These are phyloP conservation scores for Sesbania bispinosa DNA, from an alignment of 306 rosid genomes.

Conservation along the genomic window DNA sequence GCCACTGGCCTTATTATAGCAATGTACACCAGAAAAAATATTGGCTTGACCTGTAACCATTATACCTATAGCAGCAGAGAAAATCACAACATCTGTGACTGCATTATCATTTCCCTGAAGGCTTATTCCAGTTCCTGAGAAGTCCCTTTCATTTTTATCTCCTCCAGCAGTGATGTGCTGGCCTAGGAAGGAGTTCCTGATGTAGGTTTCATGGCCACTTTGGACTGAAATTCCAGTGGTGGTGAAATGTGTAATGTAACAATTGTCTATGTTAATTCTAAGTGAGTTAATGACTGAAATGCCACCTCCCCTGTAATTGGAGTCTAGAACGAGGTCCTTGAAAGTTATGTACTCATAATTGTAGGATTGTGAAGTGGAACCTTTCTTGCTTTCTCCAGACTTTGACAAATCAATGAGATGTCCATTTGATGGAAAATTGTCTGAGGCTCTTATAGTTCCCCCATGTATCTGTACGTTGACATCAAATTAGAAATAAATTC, in stretches of 20 bases:
- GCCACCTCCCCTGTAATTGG: conserved; percentile 81
- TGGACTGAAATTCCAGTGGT: conserved; percentile 65
- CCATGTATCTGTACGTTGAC: conserved; percentile 79
- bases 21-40: conserved; percentile 63
- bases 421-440: conserved; percentile 51
- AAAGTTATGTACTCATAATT: conserved; percentile 76
- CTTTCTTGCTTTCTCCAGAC: not conserved
- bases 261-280: conserved; percentile 69
- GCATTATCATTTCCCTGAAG: conserved; percentile 82
- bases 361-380: conserved; percentile 49
- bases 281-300: conserved; percentile 68
- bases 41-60: conserved; percentile 75
- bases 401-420: conserved; percentile 66
- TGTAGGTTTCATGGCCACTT: conserved; percentile 78
- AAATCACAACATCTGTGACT: conserved; percentile 79
- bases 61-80: conserved; percentile 71
- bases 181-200: conserved; percentile 73
- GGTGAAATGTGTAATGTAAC: conserved; percentile 81
- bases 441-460: conserved; percentile 75
- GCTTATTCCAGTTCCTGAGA: conserved; percentile 75
- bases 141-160: conserved; percentile 46
- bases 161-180: conserved; percentile 86
- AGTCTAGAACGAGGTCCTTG: conserved; percentile 64
- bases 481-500: not conserved
- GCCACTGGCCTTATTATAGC: conserved; percentile 81